These are phyloP conservation scores for Cryphonectria parasitica DNA, from an alignment of 2,329 filamentous ascomycete species.

Conservation along the genomic window DNA sequence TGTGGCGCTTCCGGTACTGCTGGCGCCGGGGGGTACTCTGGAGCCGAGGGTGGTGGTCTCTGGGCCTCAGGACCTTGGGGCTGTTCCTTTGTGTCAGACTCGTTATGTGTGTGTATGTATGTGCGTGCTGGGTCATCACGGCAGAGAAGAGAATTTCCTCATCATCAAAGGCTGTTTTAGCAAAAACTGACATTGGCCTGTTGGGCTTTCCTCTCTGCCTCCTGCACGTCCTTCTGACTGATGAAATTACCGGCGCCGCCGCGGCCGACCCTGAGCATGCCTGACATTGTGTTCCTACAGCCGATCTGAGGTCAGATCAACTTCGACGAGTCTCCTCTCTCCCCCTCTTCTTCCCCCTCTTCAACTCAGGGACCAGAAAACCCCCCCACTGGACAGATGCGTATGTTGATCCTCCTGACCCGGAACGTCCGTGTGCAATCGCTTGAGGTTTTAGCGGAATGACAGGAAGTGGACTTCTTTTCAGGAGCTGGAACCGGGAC, in stretches of 20 bases:
- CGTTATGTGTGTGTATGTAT: not conserved
- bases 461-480: constrained; percentile 3
- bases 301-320: constrained; percentile 33
- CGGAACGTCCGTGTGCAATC: constrained; percentile 24
- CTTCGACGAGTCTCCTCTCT: constrained; percentile 23
- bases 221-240: constrained; percentile 55
- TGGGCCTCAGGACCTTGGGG: constrained; percentile 48
- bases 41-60: constrained; percentile 1
- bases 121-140: not conserved
- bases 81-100: not conserved
- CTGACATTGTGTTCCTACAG: constrained; percentile 35
- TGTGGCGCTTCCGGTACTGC: constrained; percentile 28
- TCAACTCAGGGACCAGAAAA: not conserved
- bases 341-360: not conserved
- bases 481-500: constrained; percentile 3
- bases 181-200: constrained; percentile 26
- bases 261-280: constrained; percentile 58
- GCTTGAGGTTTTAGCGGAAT: constrained; percentile 26
- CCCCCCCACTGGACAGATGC: not conserved
- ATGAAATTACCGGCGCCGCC: constrained; percentile 69
- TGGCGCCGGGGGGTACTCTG: not conserved
- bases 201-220: constrained; percentile 41
- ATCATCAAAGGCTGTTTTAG: not conserved
- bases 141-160: not conserved
- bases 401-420: constrained; percentile 30